These are phyloP conservation scores for Penicillium glabrum DNA, from an alignment of 2,329 filamentous ascomycete genomes.

Conservation along the genomic window DNA sequence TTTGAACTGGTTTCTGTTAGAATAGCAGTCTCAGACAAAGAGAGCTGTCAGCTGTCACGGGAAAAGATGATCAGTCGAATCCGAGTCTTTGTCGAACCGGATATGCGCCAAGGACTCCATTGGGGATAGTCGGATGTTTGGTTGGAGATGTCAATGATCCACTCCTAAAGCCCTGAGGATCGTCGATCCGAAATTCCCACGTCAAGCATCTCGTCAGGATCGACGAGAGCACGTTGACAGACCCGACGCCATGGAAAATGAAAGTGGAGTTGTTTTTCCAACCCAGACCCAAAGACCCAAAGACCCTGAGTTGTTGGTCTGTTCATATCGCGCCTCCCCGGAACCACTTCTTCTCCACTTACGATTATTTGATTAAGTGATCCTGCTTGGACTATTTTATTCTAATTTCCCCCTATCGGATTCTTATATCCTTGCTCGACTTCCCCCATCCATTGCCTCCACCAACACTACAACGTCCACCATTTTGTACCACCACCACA, in stretches of 20 bases:
- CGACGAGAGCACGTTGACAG: slow-evolving; percentile 9
- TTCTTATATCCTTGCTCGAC: not conserved
- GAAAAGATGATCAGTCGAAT: slow-evolving; percentile 19
- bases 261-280: not conserved
- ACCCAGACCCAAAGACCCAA: not conserved
- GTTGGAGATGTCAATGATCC: slow-evolving; percentile 20
- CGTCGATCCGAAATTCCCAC: slow-evolving; percentile 8
- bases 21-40: not conserved
- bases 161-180: slow-evolving; percentile 9
- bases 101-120: slow-evolving; percentile 21
- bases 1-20: not conserved
- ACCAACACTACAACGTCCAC: not conserved
- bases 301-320: slow-evolving; percentile 1
- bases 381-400: not conserved
- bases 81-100: slow-evolving; percentile 10
- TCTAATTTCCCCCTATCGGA: not conserved
- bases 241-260: slow-evolving; percentile 13
- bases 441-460: not conserved
- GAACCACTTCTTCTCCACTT: slow-evolving; percentile 5
- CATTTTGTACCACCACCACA: not conserved
- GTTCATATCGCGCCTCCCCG: slow-evolving; percentile 12
- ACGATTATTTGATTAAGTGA: not conserved
- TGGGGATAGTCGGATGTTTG: slow-evolving; percentile 10
- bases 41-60: slow-evolving; percentile 10
- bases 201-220: slow-evolving; percentile 16